Base-by-base conservation (phyloP, 129 eudicot species). In the Helianthus tuberosus region DNA sequence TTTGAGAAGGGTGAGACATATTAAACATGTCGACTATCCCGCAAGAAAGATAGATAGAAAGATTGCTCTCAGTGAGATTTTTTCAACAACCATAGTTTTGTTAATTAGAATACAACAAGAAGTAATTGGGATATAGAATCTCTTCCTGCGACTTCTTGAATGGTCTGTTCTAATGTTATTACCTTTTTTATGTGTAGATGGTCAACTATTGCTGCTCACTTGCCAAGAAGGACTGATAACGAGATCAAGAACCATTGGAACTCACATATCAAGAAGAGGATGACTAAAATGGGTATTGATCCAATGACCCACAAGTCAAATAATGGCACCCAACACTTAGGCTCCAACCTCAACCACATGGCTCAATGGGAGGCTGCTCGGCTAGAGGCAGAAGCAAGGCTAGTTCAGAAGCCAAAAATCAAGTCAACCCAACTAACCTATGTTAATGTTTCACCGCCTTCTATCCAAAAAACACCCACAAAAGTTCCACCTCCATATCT, bases 361-460 rank as follows among this genome's bases (percentile, higher is more conserved):
- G 92, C 96, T 57, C 96, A 89, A 32, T 86, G 92, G 96, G 96
- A 89, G 82, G 86, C 79, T 5, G 88, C 92, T 71, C 79, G 96
- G 17, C 85, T 89, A 0, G 92, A 89, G 76, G 96, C 96, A 17
- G 96, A 89, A 73, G 86, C 96, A 1, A 39, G 96, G 9, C 87
- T 89, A 8, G 91, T 75, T 32, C 80, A 88, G 6, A 86, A 84
- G 65, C 84, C 92, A 35, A 79, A 65, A 14, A 41, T 63, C 63
- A 46, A 64, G 74, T 71, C 63, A 39, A 39, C 20, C 57, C 72
- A 71, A 32, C 66, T 14, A 65, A 47, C 72, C 1, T 50, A 13
- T 48, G 52, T 11, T 59, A 62, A 6, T 39, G 20, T 39, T 39
- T 68, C 83, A 11, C 57, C 72, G 12, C n/a, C 75, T 32, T 48